A percentile compares a stretch with the other conserved stretches of the same genome.
phyloP scores from a whole-genome alignment of 805 yeast species.

The Lipomyces kockii region DNA sequence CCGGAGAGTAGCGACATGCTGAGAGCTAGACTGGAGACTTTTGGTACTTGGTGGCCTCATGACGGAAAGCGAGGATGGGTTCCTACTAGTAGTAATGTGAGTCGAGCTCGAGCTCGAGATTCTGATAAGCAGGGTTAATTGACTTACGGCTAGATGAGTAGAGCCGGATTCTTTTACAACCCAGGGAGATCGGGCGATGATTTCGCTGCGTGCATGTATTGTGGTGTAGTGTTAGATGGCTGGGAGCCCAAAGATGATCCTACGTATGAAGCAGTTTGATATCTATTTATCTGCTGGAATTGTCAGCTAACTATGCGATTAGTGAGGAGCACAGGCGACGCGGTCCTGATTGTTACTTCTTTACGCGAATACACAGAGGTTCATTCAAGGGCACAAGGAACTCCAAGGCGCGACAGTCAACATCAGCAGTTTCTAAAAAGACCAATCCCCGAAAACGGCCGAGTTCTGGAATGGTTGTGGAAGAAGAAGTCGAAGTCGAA shows the following conservation, averaged over 20 bases:
- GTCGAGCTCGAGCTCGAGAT: not conserved
- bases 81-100: conserved; percentile 47
- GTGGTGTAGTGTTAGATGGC: conserved; percentile 67
- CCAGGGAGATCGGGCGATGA: conserved; percentile 57
- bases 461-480: conserved; percentile 23
- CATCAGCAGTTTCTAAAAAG: conserved; percentile 12
- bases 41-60: conserved; percentile 54
- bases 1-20: conserved; percentile 38
- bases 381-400: conserved; percentile 15
- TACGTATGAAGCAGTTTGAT: conserved; percentile 34
- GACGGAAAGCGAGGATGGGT: conserved; percentile 48
- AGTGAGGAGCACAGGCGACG: conserved; percentile 57
- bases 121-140: not conserved
- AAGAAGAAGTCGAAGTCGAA: conserved; percentile 15
- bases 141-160: conserved; percentile 48
- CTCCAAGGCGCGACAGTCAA: conserved; percentile 19
- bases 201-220: conserved; percentile 65
- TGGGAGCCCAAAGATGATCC: conserved; percentile 76
- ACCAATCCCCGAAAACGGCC: conserved; percentile 21
- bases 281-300: not conserved
- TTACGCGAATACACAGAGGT: conserved; percentile 37
- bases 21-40: conserved; percentile 42
- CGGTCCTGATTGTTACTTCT: conserved; percentile 51
- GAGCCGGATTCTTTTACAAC: conserved; percentile 66
- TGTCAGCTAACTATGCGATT: not conserved